Evolutionary conservation across 805 yeast genomes (phyloP).

Genomic region (Candida piceae): DNA sequence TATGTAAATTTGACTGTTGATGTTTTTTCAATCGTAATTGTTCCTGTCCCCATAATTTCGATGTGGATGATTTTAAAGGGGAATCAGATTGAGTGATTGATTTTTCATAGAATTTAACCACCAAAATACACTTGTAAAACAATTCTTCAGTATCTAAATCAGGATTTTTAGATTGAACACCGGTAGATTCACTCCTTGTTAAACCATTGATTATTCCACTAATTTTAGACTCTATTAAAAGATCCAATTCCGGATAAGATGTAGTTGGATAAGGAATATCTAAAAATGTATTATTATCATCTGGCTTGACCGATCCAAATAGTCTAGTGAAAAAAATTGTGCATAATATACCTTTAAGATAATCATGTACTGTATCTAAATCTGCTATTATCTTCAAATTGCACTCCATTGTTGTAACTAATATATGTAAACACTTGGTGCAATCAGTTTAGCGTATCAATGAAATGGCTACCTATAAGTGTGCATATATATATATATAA

Average conservation of each 20-base stretch:
- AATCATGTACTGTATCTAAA: constrained; percentile 48
- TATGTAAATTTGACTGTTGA: not conserved
- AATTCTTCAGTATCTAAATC: not conserved
- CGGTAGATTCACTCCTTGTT: constrained; percentile 1
- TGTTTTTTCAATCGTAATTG: constrained; percentile 3
- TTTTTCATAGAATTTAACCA: constrained; percentile 26
- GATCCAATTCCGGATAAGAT: constrained; percentile 44
- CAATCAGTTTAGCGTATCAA: too few relatives aligned
- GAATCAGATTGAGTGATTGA: too few relatives aligned
- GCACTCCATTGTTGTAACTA: constrained; percentile 51
- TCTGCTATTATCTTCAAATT: constrained; percentile 45
- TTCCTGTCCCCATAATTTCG: constrained; percentile 48
- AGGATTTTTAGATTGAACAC: not conserved
- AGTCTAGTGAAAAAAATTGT: constrained; percentile 64
- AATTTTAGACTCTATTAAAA: constrained; percentile 32
- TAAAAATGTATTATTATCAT: constrained; percentile 43
- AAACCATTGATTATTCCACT: constrained; percentile 27
- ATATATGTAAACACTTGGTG: too few relatives aligned
- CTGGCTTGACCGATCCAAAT: constrained; percentile 59
- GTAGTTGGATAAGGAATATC: constrained; percentile 55
- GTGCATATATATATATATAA: too few relatives aligned
- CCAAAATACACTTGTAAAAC: constrained; percentile 30
- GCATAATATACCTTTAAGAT: constrained; percentile 56
- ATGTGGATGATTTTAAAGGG: constrained; percentile 16
- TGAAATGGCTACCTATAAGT: too few relatives aligned